Evolutionary conservation across 257 asterid species (phyloP), one percentile per base, ranked within the genome.

Genomic region (Lavandula angustifolia): DNA sequence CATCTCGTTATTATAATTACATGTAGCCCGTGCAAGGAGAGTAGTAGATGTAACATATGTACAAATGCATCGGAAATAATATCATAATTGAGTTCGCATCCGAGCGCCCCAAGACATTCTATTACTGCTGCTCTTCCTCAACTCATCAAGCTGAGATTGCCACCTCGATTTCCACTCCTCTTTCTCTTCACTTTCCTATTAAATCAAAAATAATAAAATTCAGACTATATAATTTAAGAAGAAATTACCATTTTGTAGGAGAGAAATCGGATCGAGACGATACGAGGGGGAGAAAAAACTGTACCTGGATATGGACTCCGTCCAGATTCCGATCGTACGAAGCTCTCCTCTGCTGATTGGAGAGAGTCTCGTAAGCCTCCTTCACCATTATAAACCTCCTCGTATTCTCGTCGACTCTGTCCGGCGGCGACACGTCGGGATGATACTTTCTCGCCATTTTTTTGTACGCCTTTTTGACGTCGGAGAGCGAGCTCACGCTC

Each of bases 401-500:
- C 3, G 91, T 81, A 40, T 79, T 14, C 79, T 83, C 94, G 27
- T 81, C 86, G 57, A 78, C 79, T 18, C 81, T 32, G 6, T 78
- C 90, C 78, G 83, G 82, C n/a, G 87, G 86, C 2, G 94, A 81
- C 31, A 81, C 84, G 63, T 86, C 90, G 9, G 94, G 94, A 54
- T 86, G 90, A 57, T 81, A 83, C 72, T 74, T 75, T 64, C 83
- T 66, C 2, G 90, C 90, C 79, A 79, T 75, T 31, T 71, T 54
- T 14, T 79, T 85, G 65, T 83, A 85, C 66, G 90, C 87, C 54
- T 72, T 79, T 29, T 85, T 85, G 0, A 85, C 83, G n/a, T 85
- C 90, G 4, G 79, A 51, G 7, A 66, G 3, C 7, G 79, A 63
- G 14, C 70, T 66, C 4, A 75, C 85, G 6, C 47, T 74, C 31